These are phyloP conservation scores for Phytophthora litchii DNA, from an alignment of 352 stramenopile species.

Conservation along the genomic window DNA sequence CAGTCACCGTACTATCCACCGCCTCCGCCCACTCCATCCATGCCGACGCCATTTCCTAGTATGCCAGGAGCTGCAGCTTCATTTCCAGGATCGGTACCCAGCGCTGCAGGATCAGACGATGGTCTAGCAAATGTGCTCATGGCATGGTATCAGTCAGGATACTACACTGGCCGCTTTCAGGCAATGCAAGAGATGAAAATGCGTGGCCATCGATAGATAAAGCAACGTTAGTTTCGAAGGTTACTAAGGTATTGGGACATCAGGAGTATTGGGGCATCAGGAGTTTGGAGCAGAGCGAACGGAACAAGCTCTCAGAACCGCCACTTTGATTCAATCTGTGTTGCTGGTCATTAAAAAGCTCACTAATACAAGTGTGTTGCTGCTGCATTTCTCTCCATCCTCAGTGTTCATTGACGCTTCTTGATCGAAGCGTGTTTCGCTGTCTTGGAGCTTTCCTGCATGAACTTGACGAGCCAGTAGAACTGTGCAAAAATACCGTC, in stretches of 20 bases:
- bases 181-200: conserved; percentile 78
- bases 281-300: too few relatives aligned
- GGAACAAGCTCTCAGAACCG: neutral
- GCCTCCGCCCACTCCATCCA: conserved; percentile 23
- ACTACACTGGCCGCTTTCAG: conserved; percentile 82
- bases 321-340: conserved; percentile 3
- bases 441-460: conserved; percentile 60
- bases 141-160: conserved; percentile 88
- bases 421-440: conserved; percentile 50
- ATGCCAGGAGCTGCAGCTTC: conserved; percentile 25
- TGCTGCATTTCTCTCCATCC: neutral
- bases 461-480: conserved; percentile 74
- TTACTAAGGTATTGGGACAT: too few relatives aligned
- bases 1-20: conserved; percentile 40
- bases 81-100: conserved; percentile 22
- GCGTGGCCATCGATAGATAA: conserved; percentile 32
- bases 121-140: conserved; percentile 76
- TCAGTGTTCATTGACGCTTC: conserved; percentile 55
- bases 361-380: conserved; percentile 12
- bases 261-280: too few relatives aligned
- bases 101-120: conserved; percentile 41
- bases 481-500: conserved; percentile 16
- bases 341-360: conserved; percentile 1
- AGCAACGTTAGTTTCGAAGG: too few relatives aligned
- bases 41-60: conserved; percentile 35